Evolutionary conservation across 148 eudicot genomes (phyloP).

Genomic region (Rhododendron henanense): DNA sequence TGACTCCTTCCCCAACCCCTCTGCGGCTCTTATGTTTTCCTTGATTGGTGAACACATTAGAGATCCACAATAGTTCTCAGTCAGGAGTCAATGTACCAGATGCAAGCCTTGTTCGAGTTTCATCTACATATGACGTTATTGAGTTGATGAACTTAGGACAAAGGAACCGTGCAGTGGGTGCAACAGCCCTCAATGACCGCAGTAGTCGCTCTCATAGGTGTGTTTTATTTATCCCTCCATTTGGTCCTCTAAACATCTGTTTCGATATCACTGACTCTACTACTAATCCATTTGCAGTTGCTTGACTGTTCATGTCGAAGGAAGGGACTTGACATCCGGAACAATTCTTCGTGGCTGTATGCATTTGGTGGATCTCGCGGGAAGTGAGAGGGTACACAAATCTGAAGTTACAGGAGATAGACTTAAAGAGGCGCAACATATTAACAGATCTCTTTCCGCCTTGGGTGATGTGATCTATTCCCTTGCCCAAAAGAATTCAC

Average conservation of each 20-base stretch:
- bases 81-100: conserved; percentile 92
- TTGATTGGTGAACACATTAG: conserved; percentile 67
- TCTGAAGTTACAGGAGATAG: conserved; percentile 98
- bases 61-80: conserved; percentile 87
- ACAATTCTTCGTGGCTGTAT: conserved; percentile 81
- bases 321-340: conserved; percentile 87
- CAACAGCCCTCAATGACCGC: conserved; percentile 93
- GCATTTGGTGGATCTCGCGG: conserved; percentile 98
- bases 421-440: conserved; percentile 95
- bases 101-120: conserved; percentile 81
- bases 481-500: conserved; percentile 87
- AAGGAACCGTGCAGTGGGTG: conserved; percentile 85
- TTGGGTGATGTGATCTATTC: conserved; percentile 96
- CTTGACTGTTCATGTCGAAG: conserved; percentile 97
- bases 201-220: conserved; percentile 99
- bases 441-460: conserved; percentile 91
- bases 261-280: conserved; percentile 7
- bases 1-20: not conserved
- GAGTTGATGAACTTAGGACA: conserved; percentile 91
- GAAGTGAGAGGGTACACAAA: conserved; percentile 98
- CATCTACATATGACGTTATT: conserved; percentile 82
- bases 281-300: conserved; percentile 53
- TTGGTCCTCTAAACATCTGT: not conserved
- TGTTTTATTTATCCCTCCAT: conserved; percentile 22
- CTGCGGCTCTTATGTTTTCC: conserved; percentile 19